Conservation (phyloP, 208 protist genomes). For the Trypanosoma brucei region DNA sequence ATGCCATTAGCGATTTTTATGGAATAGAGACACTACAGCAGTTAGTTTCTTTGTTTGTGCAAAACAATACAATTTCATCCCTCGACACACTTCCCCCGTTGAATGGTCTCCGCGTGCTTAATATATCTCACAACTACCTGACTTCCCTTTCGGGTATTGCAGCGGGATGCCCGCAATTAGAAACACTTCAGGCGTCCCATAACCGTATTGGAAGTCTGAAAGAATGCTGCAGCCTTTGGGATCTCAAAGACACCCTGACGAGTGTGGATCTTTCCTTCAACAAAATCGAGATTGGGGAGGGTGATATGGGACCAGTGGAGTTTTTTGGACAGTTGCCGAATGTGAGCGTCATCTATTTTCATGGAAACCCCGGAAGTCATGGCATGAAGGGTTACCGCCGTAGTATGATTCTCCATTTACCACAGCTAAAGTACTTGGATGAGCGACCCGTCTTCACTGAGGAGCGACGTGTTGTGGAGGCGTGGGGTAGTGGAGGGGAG, state of each 20-base stretch:
- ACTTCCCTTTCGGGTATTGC: slow-evolving; percentile 33
- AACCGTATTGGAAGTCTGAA: slow-evolving; percentile 42
- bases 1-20: slow-evolving; percentile 81
- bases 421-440: slow-evolving; percentile 81
- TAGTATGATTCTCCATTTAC: slow-evolving; percentile 79
- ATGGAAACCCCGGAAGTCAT: slow-evolving; percentile 70
- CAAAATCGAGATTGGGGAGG: slow-evolving; percentile 48
- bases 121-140: slow-evolving; percentile 72
- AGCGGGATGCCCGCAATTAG: slow-evolving; percentile 22
- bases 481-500: slow-evolving; percentile 75
- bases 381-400: slow-evolving; percentile 82
- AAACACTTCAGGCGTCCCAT: slow-evolving; percentile 51
- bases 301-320: slow-evolving; percentile 35
- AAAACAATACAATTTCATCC: slow-evolving; percentile 89
- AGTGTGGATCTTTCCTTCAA: slow-evolving; percentile 93
- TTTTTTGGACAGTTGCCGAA: slow-evolving; percentile 68
- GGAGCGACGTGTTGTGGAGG: slow-evolving; percentile 76
- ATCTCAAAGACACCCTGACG: slow-evolving; percentile 59
- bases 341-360: slow-evolving; percentile 89
- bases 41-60: slow-evolving; percentile 89
- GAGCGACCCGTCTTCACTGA: slow-evolving; percentile 86
- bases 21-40: slow-evolving; percentile 65
- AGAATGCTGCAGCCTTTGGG: slow-evolving; percentile 68
- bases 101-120: slow-evolving; percentile 77
- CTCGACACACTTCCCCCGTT: slow-evolving; percentile 46